These are phyloP conservation scores for Chrysoporthe cubensis DNA, from an alignment of 2,329 filamentous ascomycete genomes.

Conservation along the genomic window DNA sequence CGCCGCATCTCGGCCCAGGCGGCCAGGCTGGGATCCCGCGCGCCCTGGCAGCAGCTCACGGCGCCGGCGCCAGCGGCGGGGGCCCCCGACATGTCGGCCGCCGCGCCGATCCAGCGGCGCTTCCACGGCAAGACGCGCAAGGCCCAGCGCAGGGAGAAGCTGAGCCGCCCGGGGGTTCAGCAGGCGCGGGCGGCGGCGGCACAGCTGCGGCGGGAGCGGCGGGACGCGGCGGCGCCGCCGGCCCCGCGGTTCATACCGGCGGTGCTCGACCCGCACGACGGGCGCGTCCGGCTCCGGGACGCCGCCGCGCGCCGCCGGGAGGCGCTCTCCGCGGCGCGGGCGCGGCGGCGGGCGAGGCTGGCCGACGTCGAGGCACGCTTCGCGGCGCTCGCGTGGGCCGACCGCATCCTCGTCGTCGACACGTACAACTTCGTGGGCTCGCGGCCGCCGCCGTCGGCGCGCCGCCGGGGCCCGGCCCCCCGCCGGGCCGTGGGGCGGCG, in stretches of 20 bases:
- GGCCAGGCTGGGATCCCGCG: not conserved
- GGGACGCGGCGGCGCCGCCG: not conserved
- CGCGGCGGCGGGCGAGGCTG: not conserved
- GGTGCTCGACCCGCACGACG: not conserved
- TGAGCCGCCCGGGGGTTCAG: not conserved
- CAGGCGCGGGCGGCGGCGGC: not conserved
- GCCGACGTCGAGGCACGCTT: not conserved
- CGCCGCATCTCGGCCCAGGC: not conserved
- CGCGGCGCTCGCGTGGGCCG: not conserved
- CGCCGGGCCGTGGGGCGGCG: not conserved
- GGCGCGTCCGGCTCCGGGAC: not conserved
- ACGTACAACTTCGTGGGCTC: not conserved
- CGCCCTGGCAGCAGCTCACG: not conserved
- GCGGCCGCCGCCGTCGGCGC: not conserved
- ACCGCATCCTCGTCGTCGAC: not conserved
- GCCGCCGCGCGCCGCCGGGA: not conserved
- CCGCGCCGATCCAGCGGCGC: not conserved
- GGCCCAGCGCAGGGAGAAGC: constrained; percentile 4
- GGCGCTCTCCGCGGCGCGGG: not conserved
- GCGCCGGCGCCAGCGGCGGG: no score
- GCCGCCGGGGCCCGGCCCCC: no score
- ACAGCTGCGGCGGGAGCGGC: not conserved
- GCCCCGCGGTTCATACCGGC: not conserved
- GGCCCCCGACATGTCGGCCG: not conserved
- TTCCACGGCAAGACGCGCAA: constrained; percentile 1